Evolutionary conservation across 495 filamentous ascomycete genomes (phyloP), one percentile per base, ranked within the genome.

Genomic region (Aspergillus conjunctus): DNA sequence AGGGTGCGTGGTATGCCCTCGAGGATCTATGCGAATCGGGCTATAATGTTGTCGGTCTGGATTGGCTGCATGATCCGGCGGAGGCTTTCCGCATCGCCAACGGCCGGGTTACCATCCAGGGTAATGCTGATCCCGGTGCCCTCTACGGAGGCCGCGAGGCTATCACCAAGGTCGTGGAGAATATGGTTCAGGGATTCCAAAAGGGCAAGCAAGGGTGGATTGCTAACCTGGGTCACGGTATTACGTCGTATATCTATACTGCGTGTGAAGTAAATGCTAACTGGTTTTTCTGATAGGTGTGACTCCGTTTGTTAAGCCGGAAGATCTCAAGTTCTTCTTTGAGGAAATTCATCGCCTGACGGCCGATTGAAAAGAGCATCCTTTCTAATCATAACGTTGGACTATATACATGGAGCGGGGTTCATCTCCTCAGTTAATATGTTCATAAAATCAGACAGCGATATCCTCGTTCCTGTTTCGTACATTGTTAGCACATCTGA

Each of bases 1-100:
- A 98, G 77, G 94, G 94, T 4, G 93, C 94, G n/a, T 96, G 94
- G 91, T 96, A 93, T 73, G 92, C 91, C 4, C 79, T 98, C 32
- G 91, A 97, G 62, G 86, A 89, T 12, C 82, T 93, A 14, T 97
- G 93, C 73, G 78, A 91, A 65, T 85, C 91, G 20, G 92, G 91
- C 12, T 98, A 98, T 76, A 86, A 98, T 63, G 90, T 96, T 32
- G 88, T 98, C 52, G 90, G 95, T 22, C 79, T 98, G 57, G 94
- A 98, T 73, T 98, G 94, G 94, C 84, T 93, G 26, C 91, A 97
- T 62, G 91, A 93, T 68, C 91, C 94, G 4, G 89, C 87, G 6
- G 85, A 96, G 63, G 92, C 95, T 26, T 85, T 88, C 63, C 86
- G 81, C 63, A 81, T 91, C 65, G 91, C 93, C 58, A 83, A 86